phyloP scores from a whole-genome alignment of 805 yeast genomes.

The Ogataea wickerhamii region DNA sequence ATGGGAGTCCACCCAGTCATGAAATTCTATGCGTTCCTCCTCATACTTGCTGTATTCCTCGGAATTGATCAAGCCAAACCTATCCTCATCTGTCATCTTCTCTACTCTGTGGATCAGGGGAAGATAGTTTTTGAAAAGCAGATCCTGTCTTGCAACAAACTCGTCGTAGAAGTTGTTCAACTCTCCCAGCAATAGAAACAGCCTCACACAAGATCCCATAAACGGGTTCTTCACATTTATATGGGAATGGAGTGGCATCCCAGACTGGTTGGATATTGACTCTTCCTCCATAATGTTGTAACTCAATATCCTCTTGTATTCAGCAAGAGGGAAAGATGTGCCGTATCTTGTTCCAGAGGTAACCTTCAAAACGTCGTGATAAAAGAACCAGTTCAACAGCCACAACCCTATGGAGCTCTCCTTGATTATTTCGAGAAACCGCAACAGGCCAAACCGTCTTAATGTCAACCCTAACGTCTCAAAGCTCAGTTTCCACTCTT shows the following conservation, averaged over 20 bases:
- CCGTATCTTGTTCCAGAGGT: constrained; percentile 19
- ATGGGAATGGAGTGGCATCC: background rate
- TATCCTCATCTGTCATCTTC: constrained; percentile 5
- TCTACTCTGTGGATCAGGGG: constrained; percentile 5
- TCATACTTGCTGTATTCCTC: constrained; percentile 17
- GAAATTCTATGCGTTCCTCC: constrained; percentile 18
- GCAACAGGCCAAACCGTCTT: constrained; percentile 13
- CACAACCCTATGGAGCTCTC: constrained; percentile 12
- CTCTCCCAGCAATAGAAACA: constrained; percentile 21
- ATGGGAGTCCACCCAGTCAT: constrained; percentile 24
- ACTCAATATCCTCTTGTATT: constrained; percentile 15
- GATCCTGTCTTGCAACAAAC: constrained; percentile 2
- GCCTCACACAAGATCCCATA: constrained; percentile 19
- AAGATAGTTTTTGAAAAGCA: constrained; percentile 4
- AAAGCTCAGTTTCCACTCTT: constrained; percentile 21
- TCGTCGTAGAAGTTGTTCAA: constrained; percentile 16
- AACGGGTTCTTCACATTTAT: constrained; percentile 8
- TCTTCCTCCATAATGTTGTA: constrained; percentile 4
- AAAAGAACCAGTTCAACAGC: constrained; percentile 22
- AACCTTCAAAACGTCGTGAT: constrained; percentile 24
- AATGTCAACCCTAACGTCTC: constrained; percentile 13
- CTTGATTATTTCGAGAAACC: constrained; percentile 8
- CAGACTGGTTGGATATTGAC: background rate
- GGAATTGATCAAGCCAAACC: constrained; percentile 9
- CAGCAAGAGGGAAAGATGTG: constrained; percentile 21